These are phyloP conservation scores for Ceratocystis eucalypticola DNA, from an alignment of 2,329 filamentous ascomycete genomes.

Conservation along the genomic window DNA sequence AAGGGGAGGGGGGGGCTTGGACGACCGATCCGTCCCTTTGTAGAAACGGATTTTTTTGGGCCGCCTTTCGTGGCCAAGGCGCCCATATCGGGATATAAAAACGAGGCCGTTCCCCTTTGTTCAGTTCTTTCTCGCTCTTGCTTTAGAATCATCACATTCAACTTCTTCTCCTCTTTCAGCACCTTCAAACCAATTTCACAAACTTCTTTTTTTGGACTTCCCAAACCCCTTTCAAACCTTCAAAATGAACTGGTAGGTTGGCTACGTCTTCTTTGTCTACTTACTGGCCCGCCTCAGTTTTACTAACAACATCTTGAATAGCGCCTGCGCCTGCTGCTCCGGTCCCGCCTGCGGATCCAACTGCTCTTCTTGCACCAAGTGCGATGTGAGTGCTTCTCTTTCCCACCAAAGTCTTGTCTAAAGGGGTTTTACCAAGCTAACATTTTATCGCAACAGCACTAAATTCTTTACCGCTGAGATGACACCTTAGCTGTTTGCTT, in stretches of 20 bases:
- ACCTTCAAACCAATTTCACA: slow-evolving; percentile 1
- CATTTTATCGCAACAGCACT: background rate
- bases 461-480: slow-evolving; percentile 1
- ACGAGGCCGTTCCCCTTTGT: background rate
- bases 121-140: slow-evolving; percentile 1
- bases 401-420: no score
- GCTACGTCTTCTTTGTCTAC: background rate
- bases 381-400: slow-evolving; percentile 1
- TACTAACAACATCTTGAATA: slow-evolving; percentile 2
- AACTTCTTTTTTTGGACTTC: slow-evolving; percentile 2
- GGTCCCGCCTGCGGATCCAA: slow-evolving; percentile 9
- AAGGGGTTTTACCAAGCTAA: background rate
- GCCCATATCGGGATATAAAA: slow-evolving; percentile 8
- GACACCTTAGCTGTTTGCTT: background rate
- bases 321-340: slow-evolving; percentile 18
- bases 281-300: background rate
- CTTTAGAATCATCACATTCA: slow-evolving; percentile 3
- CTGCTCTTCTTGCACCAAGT: slow-evolving; percentile 14
- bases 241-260: slow-evolving; percentile 19
- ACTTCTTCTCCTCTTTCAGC: background rate
- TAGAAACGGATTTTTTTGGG: background rate
- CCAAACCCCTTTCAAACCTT: slow-evolving; percentile 10
- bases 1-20: background rate
- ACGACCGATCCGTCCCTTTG: background rate
- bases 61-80: background rate